Conservation (phyloP, 345 rosid genomes). For the Tarenaya hassleriana region DNA sequence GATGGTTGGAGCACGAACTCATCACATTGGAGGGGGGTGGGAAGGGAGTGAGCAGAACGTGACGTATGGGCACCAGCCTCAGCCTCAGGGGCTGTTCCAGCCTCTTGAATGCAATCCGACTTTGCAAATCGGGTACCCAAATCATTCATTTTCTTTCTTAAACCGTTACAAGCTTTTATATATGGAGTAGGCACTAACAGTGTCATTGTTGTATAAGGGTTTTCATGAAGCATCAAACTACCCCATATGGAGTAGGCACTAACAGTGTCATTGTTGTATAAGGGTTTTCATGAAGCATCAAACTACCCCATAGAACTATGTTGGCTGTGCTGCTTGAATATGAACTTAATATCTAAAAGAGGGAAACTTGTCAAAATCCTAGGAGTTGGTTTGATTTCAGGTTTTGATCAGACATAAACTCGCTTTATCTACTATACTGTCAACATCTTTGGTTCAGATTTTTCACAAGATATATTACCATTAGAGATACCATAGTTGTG, state of each 20-base stretch:
- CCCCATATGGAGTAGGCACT: too few relatives aligned
- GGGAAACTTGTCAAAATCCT: background rate
- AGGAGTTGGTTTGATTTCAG: background rate
- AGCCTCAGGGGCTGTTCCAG: constrained; percentile 65
- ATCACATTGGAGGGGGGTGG: constrained; percentile 56
- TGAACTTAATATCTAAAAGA: background rate
- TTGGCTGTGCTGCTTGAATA: background rate
- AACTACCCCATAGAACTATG: too few relatives aligned
- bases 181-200: background rate
- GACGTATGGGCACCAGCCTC: constrained; percentile 57
- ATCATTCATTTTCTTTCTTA: background rate
- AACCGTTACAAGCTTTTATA: background rate
- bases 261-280: constrained; percentile 3
- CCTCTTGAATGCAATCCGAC: constrained; percentile 91
- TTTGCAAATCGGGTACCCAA: constrained; percentile 80
- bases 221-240: constrained; percentile 1
- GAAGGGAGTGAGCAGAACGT: constrained; percentile 53
- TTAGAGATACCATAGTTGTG: too few relatives aligned
- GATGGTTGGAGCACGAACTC: constrained; percentile 49
- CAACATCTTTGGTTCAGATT: too few relatives aligned
- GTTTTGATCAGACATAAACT: too few relatives aligned
- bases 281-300: background rate
- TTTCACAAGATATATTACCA: too few relatives aligned
- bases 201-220: constrained; percentile 2
- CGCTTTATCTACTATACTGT: too few relatives aligned